These are phyloP conservation scores for Moringa oleifera DNA, from an alignment of 345 rosid genomes.

Conservation along the genomic window DNA sequence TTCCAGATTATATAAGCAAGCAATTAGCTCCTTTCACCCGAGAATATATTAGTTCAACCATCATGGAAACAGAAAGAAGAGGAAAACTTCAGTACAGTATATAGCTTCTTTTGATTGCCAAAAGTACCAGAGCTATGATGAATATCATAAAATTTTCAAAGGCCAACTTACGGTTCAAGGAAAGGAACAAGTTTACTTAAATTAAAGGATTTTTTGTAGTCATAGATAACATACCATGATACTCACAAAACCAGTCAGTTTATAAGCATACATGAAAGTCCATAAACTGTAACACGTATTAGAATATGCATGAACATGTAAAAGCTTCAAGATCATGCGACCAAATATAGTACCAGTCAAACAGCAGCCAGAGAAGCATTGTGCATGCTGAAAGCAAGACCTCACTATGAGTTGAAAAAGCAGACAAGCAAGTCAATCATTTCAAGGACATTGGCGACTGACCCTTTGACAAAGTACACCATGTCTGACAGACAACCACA, in stretches of 20 bases:
- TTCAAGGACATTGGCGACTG: too few species aligned
- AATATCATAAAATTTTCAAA: not conserved
- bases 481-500: too few species aligned
- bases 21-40: not conserved
- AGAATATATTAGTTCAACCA: too few species aligned
- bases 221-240: not conserved
- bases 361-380: not conserved
- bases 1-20: not conserved
- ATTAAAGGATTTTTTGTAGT: too few species aligned
- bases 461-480: too few species aligned
- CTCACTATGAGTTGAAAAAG: too few species aligned
- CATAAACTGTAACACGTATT: not conserved
- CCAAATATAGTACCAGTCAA: not conserved
- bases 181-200: too few species aligned
- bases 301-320: too few species aligned
- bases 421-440: too few species aligned
- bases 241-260: not conserved
- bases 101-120: not conserved
- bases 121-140: not conserved
- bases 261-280: not conserved
- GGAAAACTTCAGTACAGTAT: not conserved
- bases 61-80: not conserved
- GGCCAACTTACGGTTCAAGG: not conserved
- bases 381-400: not conserved
- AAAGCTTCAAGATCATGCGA: not conserved